Conservation (phyloP, 768 basidiomycete species). For the Auricularia sp. region DNA sequence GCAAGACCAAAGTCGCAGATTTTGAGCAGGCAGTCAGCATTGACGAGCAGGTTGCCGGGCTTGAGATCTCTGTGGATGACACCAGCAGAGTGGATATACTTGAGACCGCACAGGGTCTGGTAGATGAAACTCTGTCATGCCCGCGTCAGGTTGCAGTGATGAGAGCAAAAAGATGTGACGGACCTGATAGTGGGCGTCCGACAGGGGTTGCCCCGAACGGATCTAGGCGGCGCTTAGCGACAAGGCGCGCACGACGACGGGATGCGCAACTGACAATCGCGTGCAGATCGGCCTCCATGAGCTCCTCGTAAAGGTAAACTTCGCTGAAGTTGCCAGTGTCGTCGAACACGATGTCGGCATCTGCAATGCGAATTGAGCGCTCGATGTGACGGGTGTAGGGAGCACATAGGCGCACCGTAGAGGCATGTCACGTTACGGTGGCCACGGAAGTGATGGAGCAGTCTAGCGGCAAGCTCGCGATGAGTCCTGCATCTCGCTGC, state of each 20-base stretch:
- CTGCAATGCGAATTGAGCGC: constrained; percentile 55
- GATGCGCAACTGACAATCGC: constrained; percentile 69
- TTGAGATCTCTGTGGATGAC: constrained; percentile 38
- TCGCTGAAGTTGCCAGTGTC: constrained; percentile 89
- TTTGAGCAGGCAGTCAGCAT: constrained; percentile 36
- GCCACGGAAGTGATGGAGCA: constrained; percentile 94
- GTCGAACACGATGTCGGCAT: constrained; percentile 96
- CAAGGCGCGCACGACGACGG: constrained; percentile 5
- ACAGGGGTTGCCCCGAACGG: constrained; percentile 25
- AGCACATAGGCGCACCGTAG: background rate
- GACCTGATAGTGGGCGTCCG: constrained; percentile 30
- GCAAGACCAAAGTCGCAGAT: constrained; percentile 37
- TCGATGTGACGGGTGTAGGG: background rate
- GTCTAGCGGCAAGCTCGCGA: constrained; percentile 30
- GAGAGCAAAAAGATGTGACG: background rate
- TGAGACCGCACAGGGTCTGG: constrained; percentile 37
- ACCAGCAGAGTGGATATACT: constrained; percentile 37
- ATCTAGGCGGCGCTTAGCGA: constrained; percentile 10
- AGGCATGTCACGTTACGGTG: constrained; percentile 80
- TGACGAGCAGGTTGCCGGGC: constrained; percentile 38
- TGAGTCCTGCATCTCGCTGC: background rate
- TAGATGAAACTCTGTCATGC: constrained; percentile 30
- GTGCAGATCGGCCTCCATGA: constrained; percentile 99
- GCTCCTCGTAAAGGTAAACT: constrained; percentile 93
- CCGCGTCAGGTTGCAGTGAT: background rate